Evolutionary conservation across 768 basidiomycete species (phyloP), one percentile per base, ranked within the genome.

Genomic region (Nidularia sp.): DNA sequence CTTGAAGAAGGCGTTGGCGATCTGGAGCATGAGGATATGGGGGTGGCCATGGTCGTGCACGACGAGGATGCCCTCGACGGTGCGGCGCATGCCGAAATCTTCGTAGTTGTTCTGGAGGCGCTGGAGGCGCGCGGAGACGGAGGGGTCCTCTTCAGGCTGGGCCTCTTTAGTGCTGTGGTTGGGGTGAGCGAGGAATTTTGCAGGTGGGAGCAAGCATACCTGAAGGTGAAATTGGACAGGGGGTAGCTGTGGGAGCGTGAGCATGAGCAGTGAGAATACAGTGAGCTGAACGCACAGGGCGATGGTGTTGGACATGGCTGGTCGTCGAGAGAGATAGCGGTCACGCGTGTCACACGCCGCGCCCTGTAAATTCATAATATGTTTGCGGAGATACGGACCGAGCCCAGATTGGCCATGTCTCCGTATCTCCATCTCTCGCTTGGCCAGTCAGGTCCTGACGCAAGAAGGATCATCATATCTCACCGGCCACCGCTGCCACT

Each of bases 1-100:
- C 69, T 98, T 98, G 80, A 98, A 98, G 70, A 98, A 99, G 12
- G 94, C 93, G 67, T 97, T 98, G 18, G 95, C 97, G 64, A 99
- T 97, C 65, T 98, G 97, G 4, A 98, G 81, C 87, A 98, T 94
- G 58, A 99, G 83, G 55, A 98, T 93, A 62, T 99, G 96, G 1
- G 96, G 95, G 63, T 96, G 93, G 0, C 95, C 96, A 60, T 98
- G 95, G 66, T 98, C 94, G 69, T 97, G 92, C 4, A 94, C 93
- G 51, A 95, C 87, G 4, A 92, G 77, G 47, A 90, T 84, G 45
- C 85, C 93, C 63, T 97, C 95, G 6, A 97, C 95, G 0, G 96
- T 97, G 15, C 94, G 77, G 13, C 97, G 83, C 91, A 98, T 96
- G 6, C 97, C 97, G 68, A 87, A 93, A 68, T 96, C 92, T 66